These are phyloP conservation scores for Cryphonectria radicalis DNA, from an alignment of 2,329 filamentous ascomycete species.

Conservation along the genomic window DNA sequence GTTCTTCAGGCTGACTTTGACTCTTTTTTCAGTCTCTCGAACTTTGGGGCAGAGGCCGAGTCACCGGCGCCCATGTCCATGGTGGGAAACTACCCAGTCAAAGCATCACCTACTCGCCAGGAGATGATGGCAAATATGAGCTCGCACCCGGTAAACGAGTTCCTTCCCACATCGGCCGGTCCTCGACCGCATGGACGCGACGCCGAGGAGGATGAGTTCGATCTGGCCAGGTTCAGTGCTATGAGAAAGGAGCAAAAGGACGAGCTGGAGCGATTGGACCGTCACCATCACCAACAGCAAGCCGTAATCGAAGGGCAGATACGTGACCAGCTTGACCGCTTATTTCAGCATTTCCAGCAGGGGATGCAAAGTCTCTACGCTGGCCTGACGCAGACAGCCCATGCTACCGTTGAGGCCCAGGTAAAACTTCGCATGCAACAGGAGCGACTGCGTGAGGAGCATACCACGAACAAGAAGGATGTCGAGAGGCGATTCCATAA, in stretches of 20 bases:
- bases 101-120: neutral
- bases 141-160: constrained; percentile 22
- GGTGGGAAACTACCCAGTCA: neutral
- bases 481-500: constrained; percentile 25
- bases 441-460: constrained; percentile 22
- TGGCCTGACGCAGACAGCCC: constrained; percentile 19
- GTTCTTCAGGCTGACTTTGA: neutral
- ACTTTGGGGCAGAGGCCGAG: neutral
- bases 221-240: constrained; percentile 20
- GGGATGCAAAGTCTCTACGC: constrained; percentile 24
- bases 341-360: constrained; percentile 25
- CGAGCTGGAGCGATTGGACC: constrained; percentile 23
- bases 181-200: constrained; percentile 7
- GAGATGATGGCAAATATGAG: constrained; percentile 14
- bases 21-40: neutral
- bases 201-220: constrained; percentile 19
- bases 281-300: constrained; percentile 15
- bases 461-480: constrained; percentile 17
- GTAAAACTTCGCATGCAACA: constrained; percentile 25
- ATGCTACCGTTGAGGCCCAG: constrained; percentile 22
- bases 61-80: neutral
- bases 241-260: constrained; percentile 27
- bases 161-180: constrained; percentile 14
- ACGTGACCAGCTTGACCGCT: constrained; percentile 11
- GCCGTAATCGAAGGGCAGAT: constrained; percentile 22